Base-by-base conservation (phyloP, 208 protist genomes). In the Acanthamoeba triangularis region DNA sequence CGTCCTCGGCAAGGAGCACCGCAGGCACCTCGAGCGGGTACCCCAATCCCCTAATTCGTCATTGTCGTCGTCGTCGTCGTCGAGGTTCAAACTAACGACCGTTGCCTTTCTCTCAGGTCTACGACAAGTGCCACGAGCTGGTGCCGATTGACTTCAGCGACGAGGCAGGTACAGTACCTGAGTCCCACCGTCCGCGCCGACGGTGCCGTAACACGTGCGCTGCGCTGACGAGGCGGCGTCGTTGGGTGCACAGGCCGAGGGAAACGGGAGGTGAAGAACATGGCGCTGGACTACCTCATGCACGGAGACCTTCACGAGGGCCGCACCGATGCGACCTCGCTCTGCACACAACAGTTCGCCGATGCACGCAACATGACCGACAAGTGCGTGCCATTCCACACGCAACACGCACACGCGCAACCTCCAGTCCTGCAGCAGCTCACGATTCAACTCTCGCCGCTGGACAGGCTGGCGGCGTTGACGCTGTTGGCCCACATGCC, bases 241-340 rank as follows among this genome's bases (percentile, higher is more conserved):
- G 56, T 18, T 7, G 7, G 56, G 56, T 63, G 14, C 23, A 16
- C 7, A 84, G 74, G 41, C 35, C 33, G 74, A n/a, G 74, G 74
- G 4, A 49, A 49, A 30, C 74, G 74, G 13, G 74, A 84, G 44
- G 14, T 84, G 14, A 84, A 84, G 44, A 84, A 84, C 74, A 49
- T 52, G 20, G 74, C 74, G 23, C 74, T 84, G 16, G 74, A 84
- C 74, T 84, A 84, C 41, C 74, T 84, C 41, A 41, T 84, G 35
- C 74, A 84, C 44, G 74, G 37, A 0, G 37, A 69, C 2, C 23
- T 28, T 25, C 30, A n/a, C 20, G 20, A 69, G 20, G 23, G 61
- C 84, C 2, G 52, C 25, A 69, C 49, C 20, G 61, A 37, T 37
- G 41, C 84, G 23, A 44, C 35, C 20, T 16, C 28, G 18, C 61